Conservation (phyloP, 163 green algal genomes). For the Chlamydomonas reinhardtii region DNA sequence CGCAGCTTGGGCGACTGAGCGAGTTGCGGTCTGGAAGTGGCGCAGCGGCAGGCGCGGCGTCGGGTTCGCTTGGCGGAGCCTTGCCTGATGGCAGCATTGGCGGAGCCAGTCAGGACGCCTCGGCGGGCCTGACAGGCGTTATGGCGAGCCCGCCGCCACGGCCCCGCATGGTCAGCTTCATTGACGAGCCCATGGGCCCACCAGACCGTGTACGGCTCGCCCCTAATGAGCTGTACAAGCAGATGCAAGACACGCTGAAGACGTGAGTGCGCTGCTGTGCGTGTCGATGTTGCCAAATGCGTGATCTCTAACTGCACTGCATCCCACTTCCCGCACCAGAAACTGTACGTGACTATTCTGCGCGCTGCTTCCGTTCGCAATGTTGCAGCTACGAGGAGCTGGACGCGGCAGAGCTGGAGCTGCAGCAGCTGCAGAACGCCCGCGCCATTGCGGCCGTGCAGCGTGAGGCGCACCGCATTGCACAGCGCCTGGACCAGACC, state of each 20-base stretch:
- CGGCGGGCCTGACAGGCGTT: neutral
- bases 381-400: constrained; percentile 51
- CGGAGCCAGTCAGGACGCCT: neutral
- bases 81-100: neutral
- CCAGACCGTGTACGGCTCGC: constrained; percentile 24
- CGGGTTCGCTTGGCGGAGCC: neutral
- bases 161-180: constrained; percentile 20
- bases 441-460: constrained; percentile 48
- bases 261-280: neutral
- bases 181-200: constrained; percentile 23
- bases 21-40: neutral
- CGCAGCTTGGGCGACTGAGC: neutral
- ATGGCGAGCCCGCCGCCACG: constrained; percentile 36
- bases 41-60: neutral
- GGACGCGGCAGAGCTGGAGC: constrained; percentile 45
- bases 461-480: constrained; percentile 57
- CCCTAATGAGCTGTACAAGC: constrained; percentile 35
- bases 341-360: too few relatives aligned
- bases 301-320: neutral
- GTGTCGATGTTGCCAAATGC: neutral
- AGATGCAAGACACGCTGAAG: constrained; percentile 49
- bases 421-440: constrained; percentile 50
- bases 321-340: too few relatives aligned
- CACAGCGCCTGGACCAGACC: constrained; percentile 44
- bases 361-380: neutral